These are phyloP conservation scores for Rehmannia glutinosa DNA, from an alignment of 257 asterid species.

Conservation along the genomic window DNA sequence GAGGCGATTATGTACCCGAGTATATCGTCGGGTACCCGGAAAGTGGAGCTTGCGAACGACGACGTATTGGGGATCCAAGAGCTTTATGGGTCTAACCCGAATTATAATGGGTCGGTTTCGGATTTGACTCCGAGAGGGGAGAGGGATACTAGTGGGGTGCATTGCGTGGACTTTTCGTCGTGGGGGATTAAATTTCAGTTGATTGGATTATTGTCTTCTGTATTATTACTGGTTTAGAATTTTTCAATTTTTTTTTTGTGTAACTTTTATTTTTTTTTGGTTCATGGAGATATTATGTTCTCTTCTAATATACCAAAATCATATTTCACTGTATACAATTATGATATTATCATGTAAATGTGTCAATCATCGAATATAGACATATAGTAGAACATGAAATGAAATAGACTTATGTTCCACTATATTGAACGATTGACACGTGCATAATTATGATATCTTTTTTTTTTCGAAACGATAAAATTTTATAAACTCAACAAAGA, in stretches of 20 bases:
- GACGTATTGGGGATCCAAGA: slow-evolving; percentile 63
- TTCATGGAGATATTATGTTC: background rate
- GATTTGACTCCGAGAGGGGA: slow-evolving; percentile 29
- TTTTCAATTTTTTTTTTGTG: background rate
- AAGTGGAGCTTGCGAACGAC: slow-evolving; percentile 58
- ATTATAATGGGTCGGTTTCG: slow-evolving; percentile 41
- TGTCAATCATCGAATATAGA: no score
- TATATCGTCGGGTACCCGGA: slow-evolving; percentile 50
- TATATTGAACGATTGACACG: no score
- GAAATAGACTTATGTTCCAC: no score
- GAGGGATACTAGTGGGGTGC: slow-evolving; percentile 40
- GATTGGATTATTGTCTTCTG: slow-evolving; percentile 20
- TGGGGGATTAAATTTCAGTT: background rate
- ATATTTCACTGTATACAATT: no score
- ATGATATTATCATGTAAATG: no score
- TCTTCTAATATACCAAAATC: no score
- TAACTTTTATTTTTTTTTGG: no score
- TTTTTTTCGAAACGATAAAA: no score
- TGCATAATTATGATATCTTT: no score
- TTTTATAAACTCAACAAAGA: no score
- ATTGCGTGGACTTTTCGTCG: background rate
- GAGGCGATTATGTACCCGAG: slow-evolving; percentile 83
- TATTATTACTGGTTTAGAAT: background rate
- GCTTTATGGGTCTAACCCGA: slow-evolving; percentile 80
- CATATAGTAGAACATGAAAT: no score